Evolutionary conservation across 306 rosid genomes (phyloP).

Genomic region (Astragalus glycyphyllos): DNA sequence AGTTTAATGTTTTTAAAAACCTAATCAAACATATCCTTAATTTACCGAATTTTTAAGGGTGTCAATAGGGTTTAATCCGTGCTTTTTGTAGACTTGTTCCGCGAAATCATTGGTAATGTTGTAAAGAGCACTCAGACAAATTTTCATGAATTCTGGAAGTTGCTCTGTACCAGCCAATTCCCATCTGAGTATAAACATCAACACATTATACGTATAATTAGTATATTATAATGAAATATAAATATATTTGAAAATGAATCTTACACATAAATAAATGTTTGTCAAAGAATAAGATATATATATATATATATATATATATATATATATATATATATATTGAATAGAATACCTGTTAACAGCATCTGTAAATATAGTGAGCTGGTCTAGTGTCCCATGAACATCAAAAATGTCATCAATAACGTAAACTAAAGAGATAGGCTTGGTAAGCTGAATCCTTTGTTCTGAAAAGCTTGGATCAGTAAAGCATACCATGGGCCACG

Average conservation of each 20-base stretch:
- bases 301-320: too few relatives aligned
- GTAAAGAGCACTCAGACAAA: constrained; percentile 27
- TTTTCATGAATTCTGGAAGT: constrained; percentile 40
- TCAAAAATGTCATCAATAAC: constrained; percentile 68
- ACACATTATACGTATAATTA: too few relatives aligned
- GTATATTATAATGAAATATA: too few relatives aligned
- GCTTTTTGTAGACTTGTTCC: constrained; percentile 16
- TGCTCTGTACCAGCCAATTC: constrained; percentile 41
- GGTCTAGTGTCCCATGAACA: constrained; percentile 55
- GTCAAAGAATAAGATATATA: too few relatives aligned
- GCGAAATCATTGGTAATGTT: constrained; percentile 41
- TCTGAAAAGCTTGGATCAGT: constrained; percentile 55
- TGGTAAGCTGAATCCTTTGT: constrained; percentile 64
- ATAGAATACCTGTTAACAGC: constrained; percentile 53
- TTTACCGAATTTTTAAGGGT: constrained; percentile 41
- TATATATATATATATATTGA: too few relatives aligned
- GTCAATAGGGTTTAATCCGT: constrained; percentile 42
- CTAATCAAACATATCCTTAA: too few relatives aligned
- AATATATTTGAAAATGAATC: too few relatives aligned
- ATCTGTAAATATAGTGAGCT: constrained; percentile 53
- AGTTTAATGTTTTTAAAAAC: too few relatives aligned
- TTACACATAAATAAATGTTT: too few relatives aligned
- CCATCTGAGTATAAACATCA: constrained; percentile 43
- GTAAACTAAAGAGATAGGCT: constrained; percentile 60
- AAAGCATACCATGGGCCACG: constrained; percentile 64